These are phyloP conservation scores for Castanea mollissima DNA, from an alignment of 306 rosid species.

Conservation along the genomic window DNA sequence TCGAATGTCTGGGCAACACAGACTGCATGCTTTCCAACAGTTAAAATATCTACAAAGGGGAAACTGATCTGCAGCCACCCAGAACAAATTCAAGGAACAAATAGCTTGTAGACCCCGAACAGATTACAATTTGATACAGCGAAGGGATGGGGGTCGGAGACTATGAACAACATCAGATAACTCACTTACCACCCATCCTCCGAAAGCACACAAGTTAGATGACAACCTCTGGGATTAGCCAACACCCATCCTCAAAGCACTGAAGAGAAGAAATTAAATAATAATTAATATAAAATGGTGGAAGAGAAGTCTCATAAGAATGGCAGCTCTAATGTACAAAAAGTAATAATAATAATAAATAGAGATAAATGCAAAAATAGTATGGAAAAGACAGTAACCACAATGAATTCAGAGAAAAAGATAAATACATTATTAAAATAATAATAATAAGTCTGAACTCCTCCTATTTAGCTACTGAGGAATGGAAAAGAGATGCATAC, in stretches of 20 bases:
- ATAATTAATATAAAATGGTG: background rate
- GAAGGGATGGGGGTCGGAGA: slow-evolving; percentile 41
- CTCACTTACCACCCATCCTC: slow-evolving; percentile 52
- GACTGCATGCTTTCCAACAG: slow-evolving; percentile 33
- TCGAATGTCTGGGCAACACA: slow-evolving; percentile 33
- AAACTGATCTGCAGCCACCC: slow-evolving; percentile 35
- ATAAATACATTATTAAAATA: background rate
- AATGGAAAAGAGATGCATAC: background rate
- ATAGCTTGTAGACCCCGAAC: slow-evolving; percentile 32
- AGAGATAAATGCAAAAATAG: background rate
- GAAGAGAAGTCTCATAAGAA: background rate
- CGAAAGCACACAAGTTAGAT: slow-evolving; percentile 40
- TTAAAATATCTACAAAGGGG: slow-evolving; percentile 48
- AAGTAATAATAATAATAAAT: background rate
- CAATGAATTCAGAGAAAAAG: background rate
- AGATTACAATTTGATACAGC: slow-evolving; percentile 30
- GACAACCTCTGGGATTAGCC: slow-evolving; percentile 36
- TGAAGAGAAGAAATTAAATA: slow-evolving; percentile 30
- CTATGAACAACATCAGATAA: slow-evolving; percentile 38
- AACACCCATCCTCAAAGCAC: slow-evolving; percentile 42
- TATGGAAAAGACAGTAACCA: background rate
- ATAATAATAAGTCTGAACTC: background rate
- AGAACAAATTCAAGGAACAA: slow-evolving; percentile 32
- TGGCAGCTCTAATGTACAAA: background rate
- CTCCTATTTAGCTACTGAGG: background rate